Percentiles rank a stretch among this genome's conserved stretches.
These are phyloP conservation scores for Leucogyrophana mollusca DNA, from an alignment of 768 basidiomycete genomes.

Conservation along the genomic window DNA sequence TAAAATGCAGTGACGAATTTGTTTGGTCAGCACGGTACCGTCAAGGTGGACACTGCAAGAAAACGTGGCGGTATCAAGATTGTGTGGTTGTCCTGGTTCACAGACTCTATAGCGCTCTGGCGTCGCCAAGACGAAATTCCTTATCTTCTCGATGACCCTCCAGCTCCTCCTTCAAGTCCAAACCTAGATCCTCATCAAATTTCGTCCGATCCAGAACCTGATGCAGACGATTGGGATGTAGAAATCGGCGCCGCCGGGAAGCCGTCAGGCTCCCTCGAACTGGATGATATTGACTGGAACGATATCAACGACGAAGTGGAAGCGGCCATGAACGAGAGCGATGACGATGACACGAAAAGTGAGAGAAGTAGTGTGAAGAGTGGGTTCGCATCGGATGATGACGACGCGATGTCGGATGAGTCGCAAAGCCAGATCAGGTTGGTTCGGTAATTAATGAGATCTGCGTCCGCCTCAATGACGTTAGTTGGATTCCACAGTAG, in stretches of 20 bases:
- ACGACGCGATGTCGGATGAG: constrained; percentile 45
- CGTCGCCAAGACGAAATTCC: constrained; percentile 71
- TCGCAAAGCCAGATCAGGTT: constrained; percentile 46
- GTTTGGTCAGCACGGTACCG: constrained; percentile 71
- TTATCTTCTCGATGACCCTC: constrained; percentile 66
- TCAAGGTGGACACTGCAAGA: constrained; percentile 85
- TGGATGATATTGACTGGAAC: constrained; percentile 74
- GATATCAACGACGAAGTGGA: constrained; percentile 86
- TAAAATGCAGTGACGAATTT: no score
- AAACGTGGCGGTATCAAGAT: constrained; percentile 76
- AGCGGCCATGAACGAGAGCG: constrained; percentile 80
- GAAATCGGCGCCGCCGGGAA: constrained; percentile 33
- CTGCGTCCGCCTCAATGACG: constrained; percentile 13
- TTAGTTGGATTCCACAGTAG: constrained; percentile 24
- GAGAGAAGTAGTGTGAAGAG: constrained; percentile 44
- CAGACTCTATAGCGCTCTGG: constrained; percentile 90
- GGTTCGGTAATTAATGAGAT: constrained; percentile 21
- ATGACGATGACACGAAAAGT: constrained; percentile 46
- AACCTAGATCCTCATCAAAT: constrained; percentile 49
- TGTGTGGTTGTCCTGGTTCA: constrained; percentile 89
- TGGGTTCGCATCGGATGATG: constrained; percentile 49
- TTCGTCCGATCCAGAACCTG: constrained; percentile 67
- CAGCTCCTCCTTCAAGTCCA: constrained; percentile 40
- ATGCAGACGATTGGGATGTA: constrained; percentile 67
- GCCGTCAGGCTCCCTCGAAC: constrained; percentile 35